Conservation (phyloP, 768 basidiomycete genomes). For the Pulveroboletus sp. region DNA sequence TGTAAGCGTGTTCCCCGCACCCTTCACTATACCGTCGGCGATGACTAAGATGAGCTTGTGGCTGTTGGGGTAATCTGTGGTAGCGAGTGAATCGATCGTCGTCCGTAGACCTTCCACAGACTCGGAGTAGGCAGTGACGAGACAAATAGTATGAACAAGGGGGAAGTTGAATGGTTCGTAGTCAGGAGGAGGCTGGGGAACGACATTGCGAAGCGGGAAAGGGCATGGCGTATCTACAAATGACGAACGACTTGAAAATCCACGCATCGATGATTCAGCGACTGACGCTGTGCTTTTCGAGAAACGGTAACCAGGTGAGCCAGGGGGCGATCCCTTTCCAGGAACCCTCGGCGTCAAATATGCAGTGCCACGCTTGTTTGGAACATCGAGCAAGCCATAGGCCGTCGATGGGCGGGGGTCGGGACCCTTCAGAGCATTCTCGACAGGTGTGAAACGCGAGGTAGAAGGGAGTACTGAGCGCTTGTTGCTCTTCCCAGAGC, state of each 20-base stretch:
- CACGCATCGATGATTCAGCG: slow-evolving; percentile 36
- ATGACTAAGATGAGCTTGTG: slow-evolving; percentile 96
- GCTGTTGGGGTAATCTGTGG: slow-evolving; percentile 97
- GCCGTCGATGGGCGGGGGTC: slow-evolving; percentile 55
- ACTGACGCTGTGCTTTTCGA: slow-evolving; percentile 84
- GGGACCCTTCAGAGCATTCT: slow-evolving; percentile 49
- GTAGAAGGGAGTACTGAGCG: slow-evolving; percentile 59
- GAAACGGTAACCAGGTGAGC: slow-evolving; percentile 61
- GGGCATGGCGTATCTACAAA: slow-evolving; percentile 77
- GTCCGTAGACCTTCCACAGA: slow-evolving; percentile 94
- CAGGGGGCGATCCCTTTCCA: slow-evolving; percentile 63
- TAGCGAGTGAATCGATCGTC: slow-evolving; percentile 96
- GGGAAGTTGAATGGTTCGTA: slow-evolving; percentile 97
- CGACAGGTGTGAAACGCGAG: slow-evolving; percentile 74
- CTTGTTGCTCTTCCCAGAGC: slow-evolving; percentile 46
- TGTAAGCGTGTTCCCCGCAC: slow-evolving; percentile 80
- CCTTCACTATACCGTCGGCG: slow-evolving; percentile 98
- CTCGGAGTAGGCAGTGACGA: slow-evolving; percentile 98
- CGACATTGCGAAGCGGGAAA: slow-evolving; percentile 86
- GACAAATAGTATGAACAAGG: slow-evolving; percentile 86
- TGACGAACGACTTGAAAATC: slow-evolving; percentile 37
- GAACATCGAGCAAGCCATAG: slow-evolving; percentile 62
- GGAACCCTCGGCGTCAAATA: slow-evolving; percentile 38
- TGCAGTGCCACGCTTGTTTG: slow-evolving; percentile 56
- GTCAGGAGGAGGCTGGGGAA: slow-evolving; percentile 87